Percentiles rank a stretch among this genome's conserved stretches.
Evolutionary conservation across 164 flowering plant genomes (phyloP).

Genomic region (Vitis labrusca): DNA sequence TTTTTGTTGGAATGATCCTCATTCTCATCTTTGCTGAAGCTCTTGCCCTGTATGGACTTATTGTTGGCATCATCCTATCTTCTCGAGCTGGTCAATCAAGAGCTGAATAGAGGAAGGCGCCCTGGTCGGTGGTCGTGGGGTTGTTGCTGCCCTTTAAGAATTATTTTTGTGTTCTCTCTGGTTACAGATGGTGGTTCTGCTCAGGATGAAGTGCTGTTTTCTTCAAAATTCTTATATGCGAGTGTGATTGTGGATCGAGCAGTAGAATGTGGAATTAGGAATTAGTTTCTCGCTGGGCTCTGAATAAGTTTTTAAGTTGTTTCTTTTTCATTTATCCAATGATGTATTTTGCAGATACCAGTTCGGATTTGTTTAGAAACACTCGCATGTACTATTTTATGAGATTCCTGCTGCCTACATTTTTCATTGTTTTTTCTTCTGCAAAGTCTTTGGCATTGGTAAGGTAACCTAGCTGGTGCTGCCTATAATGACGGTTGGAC

Average conservation of each 20-base stretch:
- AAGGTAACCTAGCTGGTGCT: background rate
- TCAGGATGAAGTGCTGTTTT: conserved; percentile 8
- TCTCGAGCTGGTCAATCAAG: conserved; percentile 89
- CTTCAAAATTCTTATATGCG: conserved; percentile 12
- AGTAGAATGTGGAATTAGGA: conserved; percentile 12
- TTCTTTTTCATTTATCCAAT: conserved; percentile 2
- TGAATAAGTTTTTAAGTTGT: background rate
- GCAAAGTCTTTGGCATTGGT: background rate
- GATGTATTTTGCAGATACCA: conserved; percentile 2
- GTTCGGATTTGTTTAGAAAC: background rate
- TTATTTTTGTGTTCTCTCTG: conserved; percentile 8
- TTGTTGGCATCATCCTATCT: conserved; percentile 86
- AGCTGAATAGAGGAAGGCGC: conserved; percentile 48
- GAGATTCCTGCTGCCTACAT: background rate
- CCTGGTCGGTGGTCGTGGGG: conserved; percentile 9
- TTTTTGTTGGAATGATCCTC: conserved; percentile 85
- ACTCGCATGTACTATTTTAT: background rate
- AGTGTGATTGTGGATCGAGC: conserved; percentile 10
- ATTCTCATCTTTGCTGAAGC: conserved; percentile 92
- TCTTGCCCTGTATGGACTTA: conserved; percentile 75
- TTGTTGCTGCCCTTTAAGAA: conserved; percentile 8
- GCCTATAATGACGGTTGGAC: no score
- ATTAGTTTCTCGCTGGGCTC: conserved; percentile 1
- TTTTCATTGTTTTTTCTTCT: background rate
- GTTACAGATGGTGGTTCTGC: conserved; percentile 9